phyloP scores from a whole-genome alignment of 2,329 filamentous ascomycete species.

The Fusarium compactum region DNA sequence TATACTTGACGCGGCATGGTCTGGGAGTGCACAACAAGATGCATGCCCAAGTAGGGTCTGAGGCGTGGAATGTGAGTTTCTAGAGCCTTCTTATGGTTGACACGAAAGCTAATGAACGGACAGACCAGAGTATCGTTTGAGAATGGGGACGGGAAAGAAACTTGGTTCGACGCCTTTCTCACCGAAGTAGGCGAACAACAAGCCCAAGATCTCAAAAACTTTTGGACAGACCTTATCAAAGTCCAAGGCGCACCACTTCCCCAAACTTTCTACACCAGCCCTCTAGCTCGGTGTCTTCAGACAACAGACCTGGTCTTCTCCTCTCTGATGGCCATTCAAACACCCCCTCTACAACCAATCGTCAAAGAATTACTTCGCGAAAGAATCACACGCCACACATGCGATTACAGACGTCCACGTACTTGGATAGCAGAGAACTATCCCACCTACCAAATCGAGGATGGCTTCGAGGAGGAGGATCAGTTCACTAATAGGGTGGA shows the following conservation, averaged over 20 bases:
- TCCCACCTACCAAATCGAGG: slow-evolving; percentile 64
- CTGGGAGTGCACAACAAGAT: slow-evolving; percentile 64
- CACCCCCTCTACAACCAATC: slow-evolving; percentile 59
- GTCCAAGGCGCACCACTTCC: slow-evolving; percentile 65
- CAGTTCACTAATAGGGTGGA: slow-evolving; percentile 61
- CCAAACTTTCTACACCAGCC: slow-evolving; percentile 67
- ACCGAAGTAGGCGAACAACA: slow-evolving; percentile 66
- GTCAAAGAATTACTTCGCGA: slow-evolving; percentile 72
- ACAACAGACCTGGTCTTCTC: slow-evolving; percentile 66
- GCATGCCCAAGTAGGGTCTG: slow-evolving; percentile 67
- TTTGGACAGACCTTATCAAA: slow-evolving; percentile 62
- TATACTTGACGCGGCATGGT: slow-evolving; percentile 69
- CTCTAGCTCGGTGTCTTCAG: slow-evolving; percentile 68
- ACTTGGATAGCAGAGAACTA: slow-evolving; percentile 63
- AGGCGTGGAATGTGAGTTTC: slow-evolving; percentile 64
- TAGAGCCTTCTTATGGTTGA: neutral
- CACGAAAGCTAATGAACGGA: slow-evolving; percentile 1
- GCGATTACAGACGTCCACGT: slow-evolving; percentile 65
- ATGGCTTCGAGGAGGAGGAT: slow-evolving; percentile 67
- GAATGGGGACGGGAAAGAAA: slow-evolving; percentile 54
- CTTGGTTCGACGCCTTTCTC: slow-evolving; percentile 61
- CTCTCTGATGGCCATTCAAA: slow-evolving; percentile 54
- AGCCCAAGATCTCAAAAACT: slow-evolving; percentile 62
- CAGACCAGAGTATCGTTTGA: slow-evolving; percentile 54
- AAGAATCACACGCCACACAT: slow-evolving; percentile 70